Evolutionary conservation across 192 early-diverging fungal genomes (phyloP), one percentile per base, ranked within the genome.

Genomic region (Allomyces javanicus): DNA sequence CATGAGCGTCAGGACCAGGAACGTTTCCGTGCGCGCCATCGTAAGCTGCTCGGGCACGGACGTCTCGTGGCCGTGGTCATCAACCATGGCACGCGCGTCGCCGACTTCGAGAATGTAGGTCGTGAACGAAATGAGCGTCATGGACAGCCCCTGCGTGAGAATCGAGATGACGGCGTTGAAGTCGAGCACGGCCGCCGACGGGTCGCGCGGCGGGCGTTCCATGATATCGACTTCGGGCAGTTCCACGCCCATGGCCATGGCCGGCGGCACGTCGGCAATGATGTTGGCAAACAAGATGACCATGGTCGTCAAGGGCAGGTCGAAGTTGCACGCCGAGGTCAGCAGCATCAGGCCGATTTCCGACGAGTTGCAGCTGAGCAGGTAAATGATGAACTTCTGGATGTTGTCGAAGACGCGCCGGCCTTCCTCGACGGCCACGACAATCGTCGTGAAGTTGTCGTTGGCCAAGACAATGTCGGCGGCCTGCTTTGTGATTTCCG

Each of bases 281-380:
- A 98, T 95, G 74, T 98, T 98, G 7, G 94, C 93, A 88, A 88
- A 93, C 62, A 96, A 76, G 76, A 96, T 94, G 85, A 91, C 89
- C 61, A 93, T 94, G 0, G 86, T 90, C 1, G 92, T 88, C 65
- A 95, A 93, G 0, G 94, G 94, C 33, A 89, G 70, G 1, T 86
- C 84, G n/a, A 89, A 73, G 71, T 93, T 87, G 55, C 85, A 75
- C 61, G 83, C 73, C 0, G 92, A 68, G 25, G 82, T 89, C 67
- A 87, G 78, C 55, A 97, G 69, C 79, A 92, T 86, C 67, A 96
- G 74, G 68, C 94, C 86, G 66, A 97, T 92, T 77, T 97, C 95
- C 27, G 93, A 92, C 58, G 88, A 87, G 72, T 97, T 97, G 77
- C 93, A 94, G 67, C 83, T 86, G 45, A 96, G 70, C 66, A 97